Conservation (phyloP, 495 filamentous ascomycete genomes). For the Apiosordaria backusii region DNA sequence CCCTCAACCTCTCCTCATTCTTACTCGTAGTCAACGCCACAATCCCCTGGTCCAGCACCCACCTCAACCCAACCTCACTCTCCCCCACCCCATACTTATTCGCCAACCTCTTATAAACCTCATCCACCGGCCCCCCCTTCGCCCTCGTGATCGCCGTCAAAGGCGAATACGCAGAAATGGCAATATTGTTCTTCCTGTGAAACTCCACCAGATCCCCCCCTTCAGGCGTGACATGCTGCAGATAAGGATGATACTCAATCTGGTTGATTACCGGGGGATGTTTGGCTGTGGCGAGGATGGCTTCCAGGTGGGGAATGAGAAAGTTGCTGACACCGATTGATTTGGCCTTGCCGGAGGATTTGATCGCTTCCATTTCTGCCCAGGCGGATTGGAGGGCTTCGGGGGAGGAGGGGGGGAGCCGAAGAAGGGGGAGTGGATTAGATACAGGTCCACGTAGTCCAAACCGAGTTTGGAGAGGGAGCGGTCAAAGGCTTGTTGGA, state of each 20-base stretch:
- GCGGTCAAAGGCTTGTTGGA: constrained; percentile 59
- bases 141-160: constrained; percentile 64
- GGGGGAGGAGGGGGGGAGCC: constrained; percentile 52
- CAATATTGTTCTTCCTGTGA: constrained; percentile 65
- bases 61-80: constrained; percentile 67
- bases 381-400: constrained; percentile 65
- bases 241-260: constrained; percentile 85
- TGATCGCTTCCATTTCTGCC: constrained; percentile 73
- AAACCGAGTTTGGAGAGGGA: constrained; percentile 73
- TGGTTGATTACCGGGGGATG: constrained; percentile 72
- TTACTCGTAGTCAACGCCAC: constrained; percentile 75
- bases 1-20: constrained; percentile 65
- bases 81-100: constrained; percentile 74
- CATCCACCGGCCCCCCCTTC: constrained; percentile 65
- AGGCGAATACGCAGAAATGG: constrained; percentile 64
- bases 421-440: constrained; percentile 74
- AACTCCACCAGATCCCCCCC: constrained; percentile 54
- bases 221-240: constrained; percentile 57
- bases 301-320: constrained; percentile 62
- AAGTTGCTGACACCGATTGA: constrained; percentile 88
- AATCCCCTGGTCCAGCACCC: constrained; percentile 75
- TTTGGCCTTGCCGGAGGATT: constrained; percentile 64
- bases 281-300: constrained; percentile 61
- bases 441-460: constrained; percentile 81
- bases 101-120: constrained; percentile 55